Evolutionary conservation across 257 asterid species (phyloP).

Genomic region (Euphrasia confusa): DNA sequence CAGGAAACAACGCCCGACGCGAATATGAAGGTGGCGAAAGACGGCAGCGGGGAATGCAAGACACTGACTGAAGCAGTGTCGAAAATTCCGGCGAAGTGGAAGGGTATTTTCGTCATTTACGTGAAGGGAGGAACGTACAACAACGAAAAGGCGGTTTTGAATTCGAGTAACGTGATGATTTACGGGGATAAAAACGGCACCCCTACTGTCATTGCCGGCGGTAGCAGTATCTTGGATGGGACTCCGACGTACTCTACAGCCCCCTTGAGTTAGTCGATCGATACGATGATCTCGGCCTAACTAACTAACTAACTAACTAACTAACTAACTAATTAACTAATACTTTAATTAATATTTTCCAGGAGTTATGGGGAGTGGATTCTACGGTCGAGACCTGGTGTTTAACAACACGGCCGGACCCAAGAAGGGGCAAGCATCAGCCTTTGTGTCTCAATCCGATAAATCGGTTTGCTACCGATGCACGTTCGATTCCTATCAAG

Average conservation of each 20-base stretch:
- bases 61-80: slow-evolving; percentile 54
- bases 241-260: slow-evolving; percentile 61
- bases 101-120: slow-evolving; percentile 43
- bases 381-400: slow-evolving; percentile 57
- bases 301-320: no score
- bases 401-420: slow-evolving; percentile 73
- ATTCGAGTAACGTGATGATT: slow-evolving; percentile 63
- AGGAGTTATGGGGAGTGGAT: slow-evolving; percentile 58
- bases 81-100: slow-evolving; percentile 51
- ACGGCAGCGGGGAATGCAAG: slow-evolving; percentile 48
- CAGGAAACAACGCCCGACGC: slow-evolving; percentile 40
- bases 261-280: slow-evolving; percentile 65
- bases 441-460: slow-evolving; percentile 60
- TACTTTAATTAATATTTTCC: no score
- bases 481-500: slow-evolving; percentile 58
- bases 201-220: slow-evolving; percentile 44
- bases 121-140: slow-evolving; percentile 57
- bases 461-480: slow-evolving; percentile 51
- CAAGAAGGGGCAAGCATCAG: slow-evolving; percentile 67
- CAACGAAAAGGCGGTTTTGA: slow-evolving; percentile 52
- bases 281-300: no score
- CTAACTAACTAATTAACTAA: no score
- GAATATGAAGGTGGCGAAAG: slow-evolving; percentile 53
- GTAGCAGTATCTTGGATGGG: slow-evolving; percentile 48
- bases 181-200: slow-evolving; percentile 58